Conservation (phyloP, 345 rosid species). For the Firmiana major region DNA sequence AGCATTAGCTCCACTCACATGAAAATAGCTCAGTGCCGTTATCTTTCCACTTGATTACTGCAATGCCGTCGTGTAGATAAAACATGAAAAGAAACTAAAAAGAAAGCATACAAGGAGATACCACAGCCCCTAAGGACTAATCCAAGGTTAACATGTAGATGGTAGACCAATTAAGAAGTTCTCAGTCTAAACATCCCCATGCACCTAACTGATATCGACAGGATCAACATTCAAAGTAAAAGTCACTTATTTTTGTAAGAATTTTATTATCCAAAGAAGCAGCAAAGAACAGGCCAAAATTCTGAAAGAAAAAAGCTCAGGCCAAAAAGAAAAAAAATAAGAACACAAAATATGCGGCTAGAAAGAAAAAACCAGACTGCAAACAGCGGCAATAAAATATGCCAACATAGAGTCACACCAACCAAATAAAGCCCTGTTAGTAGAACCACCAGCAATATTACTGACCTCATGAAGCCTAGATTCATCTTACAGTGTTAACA, state of each 20-base stretch:
- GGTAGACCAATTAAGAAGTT: conserved; percentile 89
- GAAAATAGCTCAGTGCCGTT: conserved; percentile 55
- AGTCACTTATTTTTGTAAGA: not conserved
- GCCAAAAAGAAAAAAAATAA: not conserved
- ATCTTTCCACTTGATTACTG: conserved; percentile 91
- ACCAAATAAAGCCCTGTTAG: too few relatives aligned
- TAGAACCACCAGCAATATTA: not conserved
- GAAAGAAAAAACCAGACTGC: not conserved
- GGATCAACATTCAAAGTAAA: not conserved
- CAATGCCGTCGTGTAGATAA: conserved; percentile 14
- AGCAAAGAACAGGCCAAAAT: not conserved
- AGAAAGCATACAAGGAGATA: too few relatives aligned
- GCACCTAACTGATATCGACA: conserved; percentile 59
- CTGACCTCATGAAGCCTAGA: not conserved
- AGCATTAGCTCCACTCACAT: too few relatives aligned
- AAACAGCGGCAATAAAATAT: not conserved
- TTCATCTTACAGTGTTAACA: not conserved
- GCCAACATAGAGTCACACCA: not conserved
- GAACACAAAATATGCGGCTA: not conserved
- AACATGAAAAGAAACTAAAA: conserved; percentile 14
- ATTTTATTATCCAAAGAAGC: not conserved
- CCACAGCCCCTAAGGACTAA: too few relatives aligned
- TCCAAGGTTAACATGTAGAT: conserved; percentile 78
- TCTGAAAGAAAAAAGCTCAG: not conserved
- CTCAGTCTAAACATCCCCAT: conserved; percentile 91